Evolutionary conservation across 441 rosid species (phyloP).

Genomic region (Populus hybrid): DNA sequence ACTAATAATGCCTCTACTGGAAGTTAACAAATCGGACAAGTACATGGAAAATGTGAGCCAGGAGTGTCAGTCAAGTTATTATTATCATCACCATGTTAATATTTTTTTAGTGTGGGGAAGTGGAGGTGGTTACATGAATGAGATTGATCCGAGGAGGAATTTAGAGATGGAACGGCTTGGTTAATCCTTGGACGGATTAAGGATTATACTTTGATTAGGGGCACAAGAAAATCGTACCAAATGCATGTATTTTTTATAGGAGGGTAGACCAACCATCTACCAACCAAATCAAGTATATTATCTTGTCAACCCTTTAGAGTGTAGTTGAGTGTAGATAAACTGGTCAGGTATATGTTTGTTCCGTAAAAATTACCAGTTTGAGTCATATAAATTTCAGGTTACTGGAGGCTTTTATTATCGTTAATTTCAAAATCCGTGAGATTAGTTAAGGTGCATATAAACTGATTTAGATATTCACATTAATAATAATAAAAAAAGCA

Average conservation of each 20-base stretch:
- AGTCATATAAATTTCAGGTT: no score
- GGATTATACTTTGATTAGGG: neutral
- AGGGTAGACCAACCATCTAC: neutral
- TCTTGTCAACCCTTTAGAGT: no score
- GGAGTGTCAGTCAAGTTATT: constrained; percentile 9
- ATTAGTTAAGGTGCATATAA: fast-evolving
- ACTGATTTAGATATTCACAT: fast-evolving
- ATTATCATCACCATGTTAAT: neutral
- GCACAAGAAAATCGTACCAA: no score
- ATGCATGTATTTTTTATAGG: neutral
- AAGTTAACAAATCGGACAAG: neutral
- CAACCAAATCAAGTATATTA: neutral
- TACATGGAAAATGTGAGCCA: constrained; percentile 12
- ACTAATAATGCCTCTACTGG: neutral
- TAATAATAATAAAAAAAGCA: no score
- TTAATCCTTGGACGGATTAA: neutral
- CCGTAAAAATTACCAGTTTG: no score
- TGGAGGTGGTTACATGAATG: constrained; percentile 20
- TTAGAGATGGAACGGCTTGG: neutral
- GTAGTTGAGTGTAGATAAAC: no score
- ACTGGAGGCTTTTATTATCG: no score
- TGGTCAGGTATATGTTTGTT: no score
- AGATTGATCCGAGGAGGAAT: neutral
- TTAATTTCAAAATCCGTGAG: fast-evolving
- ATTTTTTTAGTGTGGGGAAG: neutral